Percentiles rank a stretch among this genome's conserved stretches.
Evolutionary conservation across 805 yeast species (phyloP).

Genomic region (Ogataea dorogensis): DNA sequence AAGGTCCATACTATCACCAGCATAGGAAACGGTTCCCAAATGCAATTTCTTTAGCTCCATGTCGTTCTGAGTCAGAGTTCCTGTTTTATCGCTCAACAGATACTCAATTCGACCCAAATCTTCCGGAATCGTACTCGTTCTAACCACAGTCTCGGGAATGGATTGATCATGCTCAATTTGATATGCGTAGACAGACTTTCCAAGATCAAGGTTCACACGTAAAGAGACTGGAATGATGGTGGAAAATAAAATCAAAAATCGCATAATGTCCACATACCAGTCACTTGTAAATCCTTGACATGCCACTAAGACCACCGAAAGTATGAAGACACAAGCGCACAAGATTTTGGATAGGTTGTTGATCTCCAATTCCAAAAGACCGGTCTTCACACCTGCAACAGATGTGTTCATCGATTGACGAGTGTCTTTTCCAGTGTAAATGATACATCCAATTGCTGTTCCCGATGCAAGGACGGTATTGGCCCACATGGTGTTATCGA

Average conservation of each 20-base stretch:
- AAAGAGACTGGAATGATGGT: slow-evolving; percentile 95
- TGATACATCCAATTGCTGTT: slow-evolving; percentile 79
- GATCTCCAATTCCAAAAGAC: slow-evolving; percentile 86
- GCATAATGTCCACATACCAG: slow-evolving; percentile 91
- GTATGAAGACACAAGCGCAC: slow-evolving; percentile 79
- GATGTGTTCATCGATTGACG: slow-evolving; percentile 95
- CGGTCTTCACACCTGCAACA: slow-evolving; percentile 80
- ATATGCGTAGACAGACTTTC: slow-evolving; percentile 92
- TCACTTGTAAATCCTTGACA: slow-evolving; percentile 67
- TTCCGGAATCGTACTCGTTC: slow-evolving; percentile 97
- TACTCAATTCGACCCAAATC: slow-evolving; percentile 96
- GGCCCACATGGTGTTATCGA: slow-evolving; percentile 97
- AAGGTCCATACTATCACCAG: slow-evolving; percentile 88
- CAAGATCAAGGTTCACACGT: slow-evolving; percentile 91
- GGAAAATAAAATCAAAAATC: slow-evolving; percentile 87
- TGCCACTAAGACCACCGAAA: slow-evolving; percentile 75
- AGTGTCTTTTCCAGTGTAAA: slow-evolving; percentile 91
- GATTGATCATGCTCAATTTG: slow-evolving; percentile 86
- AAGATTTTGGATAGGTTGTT: slow-evolving; percentile 83
- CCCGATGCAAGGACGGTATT: slow-evolving; percentile 97
- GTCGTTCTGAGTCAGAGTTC: slow-evolving; percentile 95
- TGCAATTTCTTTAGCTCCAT: slow-evolving; percentile 95
- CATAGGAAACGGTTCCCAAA: slow-evolving; percentile 88
- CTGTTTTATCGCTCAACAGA: slow-evolving; percentile 89
- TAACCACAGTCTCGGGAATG: slow-evolving; percentile 84